Evolutionary conservation across 371 early-diverging fungal species (phyloP), one percentile per base, ranked within the genome.

Genomic region (Rhizopus sp.): DNA sequence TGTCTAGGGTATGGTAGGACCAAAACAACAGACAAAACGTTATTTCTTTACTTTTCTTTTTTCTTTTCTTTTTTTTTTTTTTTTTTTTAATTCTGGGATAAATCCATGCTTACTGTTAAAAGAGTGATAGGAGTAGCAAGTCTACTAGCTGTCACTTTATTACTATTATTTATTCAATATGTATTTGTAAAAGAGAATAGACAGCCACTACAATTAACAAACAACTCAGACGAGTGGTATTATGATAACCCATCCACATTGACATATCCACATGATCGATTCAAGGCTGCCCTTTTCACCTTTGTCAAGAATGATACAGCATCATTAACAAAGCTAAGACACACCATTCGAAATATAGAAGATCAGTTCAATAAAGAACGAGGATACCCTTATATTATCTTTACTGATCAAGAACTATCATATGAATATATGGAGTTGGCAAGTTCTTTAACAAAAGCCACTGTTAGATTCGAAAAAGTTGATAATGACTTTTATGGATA

Each of bases 301-400:
- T 72, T 78, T 57, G 65, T 66, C n/a, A 69, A 73, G 30, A 64
- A 58, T 17, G 74, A 78, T 41, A 44, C 42, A n/a, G 66, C 32
- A 3, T 53, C 69, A 8, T 53, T 78, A 30, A 58, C 63, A 8
- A 68, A 64, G 13, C 48, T 78, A 34, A 60, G 74, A 5, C 32
- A 37, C 12, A 75, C 79, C 7, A 64, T 78, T n/a, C 72, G 68
- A 5, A 63, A 72, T 42, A 33, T 75, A 8, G 72, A 75, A 53
- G 73, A 75, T 55, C 54, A 55, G 16, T 73, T 75, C 50, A 73
- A 75, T 50, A 50, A 55, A n/a, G 33, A 64, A 5, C 60, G 42
- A 32, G 46, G 60, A 23, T 78, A 78, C 40, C 79, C 79, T 17
- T 75, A 73, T 56, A 68, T 78, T 38, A 69, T 78, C 34, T 73